Evolutionary conservation across 2,329 filamentous ascomycete genomes (phyloP), one percentile per base, ranked within the genome.

Genomic region (Pyrenochaeta sp.): DNA sequence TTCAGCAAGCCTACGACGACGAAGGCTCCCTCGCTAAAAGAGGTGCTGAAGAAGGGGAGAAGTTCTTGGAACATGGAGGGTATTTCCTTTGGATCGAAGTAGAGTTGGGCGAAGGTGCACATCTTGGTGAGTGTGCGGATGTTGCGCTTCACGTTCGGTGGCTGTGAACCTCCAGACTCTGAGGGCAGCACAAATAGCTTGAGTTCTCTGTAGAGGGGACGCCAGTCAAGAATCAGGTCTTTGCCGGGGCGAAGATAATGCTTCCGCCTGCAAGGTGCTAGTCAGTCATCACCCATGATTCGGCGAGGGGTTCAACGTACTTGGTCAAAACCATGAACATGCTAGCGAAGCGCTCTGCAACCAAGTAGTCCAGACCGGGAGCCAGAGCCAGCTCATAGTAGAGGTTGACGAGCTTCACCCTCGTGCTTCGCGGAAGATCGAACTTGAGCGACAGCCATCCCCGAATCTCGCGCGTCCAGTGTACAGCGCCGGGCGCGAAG

Each of bases 401-500:
- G 24, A 99, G 80, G 74, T 87, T 89, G 20, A 94, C 89, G 20
- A 99, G 82, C 71, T 84, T 90, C 35, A 91, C 85, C 44, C 95
- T 83, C 57, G 92, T 85, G 67, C 88, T 86, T 61, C 89, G 85
- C 34, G 90, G 90, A 68, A 96, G 90, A 74, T 99, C 93, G 68
- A 99, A 99, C 79, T 99, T 99, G 72, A 99, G 84, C 40, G 88
- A 89, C 56, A 99, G 80, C 94, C 95, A 99, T 72, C 88, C 90
- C 67, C 92, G 85, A 34, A 99, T 86, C 81, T 99, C 94, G 58
- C 93, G 86, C 11, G 94, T 96, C 94, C 94, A 99, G 73, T 99
- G 93, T 49, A 96, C 80, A 19, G 93, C 94, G 22, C 94, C 94
- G 0, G 93, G 90, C 17, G 88, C 87, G 72, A 97, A 97, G 72